Conservation (phyloP, 2,329 filamentous ascomycete genomes). For the Elsinoe necatrix region DNA sequence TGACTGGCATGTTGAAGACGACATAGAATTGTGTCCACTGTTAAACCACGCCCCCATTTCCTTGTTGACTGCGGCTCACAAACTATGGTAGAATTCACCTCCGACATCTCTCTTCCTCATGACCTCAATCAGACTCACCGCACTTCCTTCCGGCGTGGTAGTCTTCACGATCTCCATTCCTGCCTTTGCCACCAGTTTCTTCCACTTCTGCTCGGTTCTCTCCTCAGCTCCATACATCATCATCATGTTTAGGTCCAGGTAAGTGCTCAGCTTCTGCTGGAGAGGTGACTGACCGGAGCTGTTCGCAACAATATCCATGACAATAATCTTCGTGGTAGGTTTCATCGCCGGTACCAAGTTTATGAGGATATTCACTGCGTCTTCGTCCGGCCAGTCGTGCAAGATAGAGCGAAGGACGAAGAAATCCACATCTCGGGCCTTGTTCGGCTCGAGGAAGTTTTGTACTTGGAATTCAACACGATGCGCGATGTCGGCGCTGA, state of each 20-base stretch:
- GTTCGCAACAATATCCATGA: conserved; percentile 3
- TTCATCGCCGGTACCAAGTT: conserved; percentile 16
- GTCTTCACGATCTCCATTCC: neutral
- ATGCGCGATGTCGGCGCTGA: conserved; percentile 18
- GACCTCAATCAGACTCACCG: neutral
- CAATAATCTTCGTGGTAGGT: conserved; percentile 17
- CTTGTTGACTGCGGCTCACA: neutral
- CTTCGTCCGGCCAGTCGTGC: conserved; percentile 18
- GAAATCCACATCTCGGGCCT: conserved; percentile 23
- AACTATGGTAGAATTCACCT: neutral
- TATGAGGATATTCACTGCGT: conserved; percentile 15
- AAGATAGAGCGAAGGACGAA: conserved; percentile 16
- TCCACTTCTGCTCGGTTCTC: conserved; percentile 3
- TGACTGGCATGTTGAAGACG: no score
- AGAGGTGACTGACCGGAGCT: neutral
- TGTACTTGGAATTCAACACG: conserved; percentile 21
- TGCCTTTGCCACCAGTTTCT: neutral
- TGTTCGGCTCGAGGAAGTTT: conserved; percentile 23
- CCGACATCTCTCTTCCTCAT: neutral
- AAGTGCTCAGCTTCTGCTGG: neutral
- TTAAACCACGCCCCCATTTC: no score
- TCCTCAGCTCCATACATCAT: conserved; percentile 5
- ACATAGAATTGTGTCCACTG: no score
- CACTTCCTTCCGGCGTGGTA: neutral
- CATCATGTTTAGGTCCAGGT: conserved; percentile 7